Evolutionary conservation across 345 rosid species (phyloP).

Genomic region (Excoecaria cochinchinensis): DNA sequence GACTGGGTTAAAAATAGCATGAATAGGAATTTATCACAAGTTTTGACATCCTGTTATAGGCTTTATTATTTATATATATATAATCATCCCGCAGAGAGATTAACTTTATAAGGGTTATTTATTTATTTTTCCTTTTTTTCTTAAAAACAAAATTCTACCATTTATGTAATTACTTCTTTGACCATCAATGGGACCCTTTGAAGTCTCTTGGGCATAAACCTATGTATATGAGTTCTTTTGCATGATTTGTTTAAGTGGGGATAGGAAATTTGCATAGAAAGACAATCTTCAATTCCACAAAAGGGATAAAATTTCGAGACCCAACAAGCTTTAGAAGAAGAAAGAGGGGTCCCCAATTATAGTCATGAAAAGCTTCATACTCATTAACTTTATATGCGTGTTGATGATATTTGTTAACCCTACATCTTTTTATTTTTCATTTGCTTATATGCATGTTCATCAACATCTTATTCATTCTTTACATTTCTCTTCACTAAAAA

Average conservation of each 20-base stretch:
- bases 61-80: background rate
- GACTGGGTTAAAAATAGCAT: constrained; percentile 22
- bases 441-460: too few relatives aligned
- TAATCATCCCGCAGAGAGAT: background rate
- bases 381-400: constrained; percentile 4
- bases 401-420: too few relatives aligned
- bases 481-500: too few relatives aligned
- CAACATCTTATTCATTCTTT: too few relatives aligned
- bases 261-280: constrained; percentile 23
- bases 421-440: too few relatives aligned
- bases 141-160: background rate
- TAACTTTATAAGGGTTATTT: constrained; percentile 5
- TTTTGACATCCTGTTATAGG: constrained; percentile 17
- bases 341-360: constrained; percentile 45
- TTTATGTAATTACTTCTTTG: background rate
- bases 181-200: constrained; percentile 21
- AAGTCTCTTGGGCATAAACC: constrained; percentile 25
- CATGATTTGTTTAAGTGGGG: constrained; percentile 22
- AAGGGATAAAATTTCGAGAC: constrained; percentile 48
- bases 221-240: constrained; percentile 4
- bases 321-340: constrained; percentile 44
- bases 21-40: constrained; percentile 19
- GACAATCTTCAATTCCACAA: constrained; percentile 85
- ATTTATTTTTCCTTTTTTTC: too few relatives aligned
- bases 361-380: constrained; percentile 35